Evolutionary conservation across 2,329 filamentous ascomycete species (phyloP).

Genomic region (Aspergillus tanneri): DNA sequence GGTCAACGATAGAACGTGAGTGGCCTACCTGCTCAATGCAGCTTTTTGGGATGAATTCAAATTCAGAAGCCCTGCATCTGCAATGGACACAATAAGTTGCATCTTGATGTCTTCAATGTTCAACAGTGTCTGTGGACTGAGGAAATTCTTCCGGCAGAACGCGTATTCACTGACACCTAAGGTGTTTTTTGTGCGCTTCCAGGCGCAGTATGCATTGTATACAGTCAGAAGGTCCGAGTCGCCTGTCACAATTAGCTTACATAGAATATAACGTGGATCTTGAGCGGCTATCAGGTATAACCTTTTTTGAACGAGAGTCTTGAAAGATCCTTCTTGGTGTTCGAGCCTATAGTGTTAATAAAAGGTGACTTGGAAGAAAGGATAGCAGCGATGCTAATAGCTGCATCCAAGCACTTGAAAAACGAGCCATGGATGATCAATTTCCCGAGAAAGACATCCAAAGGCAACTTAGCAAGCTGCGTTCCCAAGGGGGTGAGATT

Average conservation of each 20-base stretch:
- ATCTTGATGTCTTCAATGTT: conserved; percentile 96
- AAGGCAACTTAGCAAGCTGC: conserved; percentile 81
- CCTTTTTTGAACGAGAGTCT: conserved; percentile 74
- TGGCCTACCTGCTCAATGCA: conserved; percentile 60
- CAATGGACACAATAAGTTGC: conserved; percentile 79
- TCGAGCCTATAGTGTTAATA: conserved; percentile 78
- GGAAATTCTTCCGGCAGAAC: conserved; percentile 92
- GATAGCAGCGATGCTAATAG: conserved; percentile 87
- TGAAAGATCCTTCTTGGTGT: conserved; percentile 76
- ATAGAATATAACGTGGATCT: background rate
- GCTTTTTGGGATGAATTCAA: conserved; percentile 71
- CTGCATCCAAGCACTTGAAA: conserved; percentile 88
- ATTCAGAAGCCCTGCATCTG: conserved; percentile 78
- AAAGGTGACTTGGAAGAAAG: conserved; percentile 95
- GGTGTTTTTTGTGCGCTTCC: conserved; percentile 77
- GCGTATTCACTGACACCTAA: conserved; percentile 73
- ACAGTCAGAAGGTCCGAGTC: conserved; percentile 91
- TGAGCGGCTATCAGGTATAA: conserved; percentile 19
- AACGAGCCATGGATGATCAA: conserved; percentile 81
- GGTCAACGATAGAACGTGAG: background rate
- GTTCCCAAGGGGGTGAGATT: conserved; percentile 82
- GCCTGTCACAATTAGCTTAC: conserved; percentile 43
- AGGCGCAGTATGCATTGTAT: conserved; percentile 89
- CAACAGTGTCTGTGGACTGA: conserved; percentile 80
- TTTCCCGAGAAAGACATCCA: conserved; percentile 94